Percentiles rank a stretch among this genome's conserved stretches.
Evolutionary conservation across 2,329 filamentous ascomycete species (phyloP).

Genomic region (Juglanconis oblonga): DNA sequence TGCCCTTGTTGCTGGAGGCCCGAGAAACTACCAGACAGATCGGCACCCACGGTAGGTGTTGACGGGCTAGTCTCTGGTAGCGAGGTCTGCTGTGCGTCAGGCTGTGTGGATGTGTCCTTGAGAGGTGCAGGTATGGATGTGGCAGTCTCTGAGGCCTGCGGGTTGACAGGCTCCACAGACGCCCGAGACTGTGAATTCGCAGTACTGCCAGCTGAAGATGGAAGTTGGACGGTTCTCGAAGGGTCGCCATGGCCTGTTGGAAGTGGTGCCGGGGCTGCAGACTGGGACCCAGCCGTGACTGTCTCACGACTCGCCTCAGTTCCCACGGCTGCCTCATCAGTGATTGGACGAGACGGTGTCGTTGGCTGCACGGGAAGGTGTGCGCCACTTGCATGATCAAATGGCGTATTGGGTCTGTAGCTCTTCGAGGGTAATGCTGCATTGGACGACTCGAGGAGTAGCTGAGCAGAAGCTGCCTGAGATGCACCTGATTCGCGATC

Average conservation of each 20-base stretch:
- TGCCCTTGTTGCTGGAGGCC: background rate
- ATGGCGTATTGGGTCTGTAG: background rate
- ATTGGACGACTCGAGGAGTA: slow-evolving; percentile 40
- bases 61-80: background rate
- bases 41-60: background rate
- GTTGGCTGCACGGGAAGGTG: background rate
- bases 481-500: slow-evolving; percentile 20
- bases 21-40: background rate
- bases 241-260: background rate
- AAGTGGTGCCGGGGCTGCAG: background rate
- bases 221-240: background rate
- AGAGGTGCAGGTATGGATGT: background rate
- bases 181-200: background rate
- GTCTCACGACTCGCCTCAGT: background rate
- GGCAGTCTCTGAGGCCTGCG: background rate
- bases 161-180: background rate
- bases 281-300: background rate
- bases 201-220: background rate
- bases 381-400: background rate
- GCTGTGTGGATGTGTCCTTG: background rate
- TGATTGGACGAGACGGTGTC: background rate
- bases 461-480: slow-evolving; percentile 42
- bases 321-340: background rate
- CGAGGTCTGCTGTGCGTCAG: background rate
- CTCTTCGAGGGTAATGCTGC: slow-evolving; percentile 13